Evolutionary conservation across 2,329 filamentous ascomycete genomes (phyloP), one percentile per base, ranked within the genome.

Genomic region (Coniochaeta pulveracea): DNA sequence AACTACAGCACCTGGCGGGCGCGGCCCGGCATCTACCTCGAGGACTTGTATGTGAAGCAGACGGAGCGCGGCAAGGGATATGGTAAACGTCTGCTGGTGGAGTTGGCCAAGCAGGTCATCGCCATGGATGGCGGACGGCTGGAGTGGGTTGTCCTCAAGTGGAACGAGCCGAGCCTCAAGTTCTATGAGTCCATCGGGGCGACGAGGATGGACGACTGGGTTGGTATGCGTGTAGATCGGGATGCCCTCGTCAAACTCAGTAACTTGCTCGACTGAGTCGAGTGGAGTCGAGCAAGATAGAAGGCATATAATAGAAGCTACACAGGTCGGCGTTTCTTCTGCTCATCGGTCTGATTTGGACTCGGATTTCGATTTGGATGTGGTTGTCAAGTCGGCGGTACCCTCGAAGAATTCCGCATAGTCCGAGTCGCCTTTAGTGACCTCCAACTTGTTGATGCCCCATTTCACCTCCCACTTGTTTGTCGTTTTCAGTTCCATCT

Each of bases 1-100:
- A 96, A 89, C 60, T 96, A 94, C 60, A 85, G 79, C 50, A 95
- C 89, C 1, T 96, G 91, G 91, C 74, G 82, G 7, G 74, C 82
- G n/a, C 73, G 72, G 28, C 76, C 88, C 0, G 89, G 89, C 3
- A 82, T 98, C 49, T 94, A 93, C 56, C 76, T 96, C 23, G 89
- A 96, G 56, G 89, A 96, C 51, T 63, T 96, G n/a, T 94, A 80
- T 49, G 85, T 98, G 25, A 68, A 76, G 45, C 69, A 76, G 1
- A 61, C 62, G 27, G 76, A 81, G 46, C 67, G 91, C 4, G 78
- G 78, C 21, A 73, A 72, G 40, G 88, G 88, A 1, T 93, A 89
- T 51, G 89, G 88, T 24, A 82, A 79, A 56, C 62, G 66, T 46
- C 56, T 96, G 50, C 63, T 96, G 31, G 72, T 72, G 40, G 73